Evolutionary conservation across 805 yeast species (phyloP), one percentile per base, ranked within the genome.

Genomic region (Lipomyces sp.): DNA sequence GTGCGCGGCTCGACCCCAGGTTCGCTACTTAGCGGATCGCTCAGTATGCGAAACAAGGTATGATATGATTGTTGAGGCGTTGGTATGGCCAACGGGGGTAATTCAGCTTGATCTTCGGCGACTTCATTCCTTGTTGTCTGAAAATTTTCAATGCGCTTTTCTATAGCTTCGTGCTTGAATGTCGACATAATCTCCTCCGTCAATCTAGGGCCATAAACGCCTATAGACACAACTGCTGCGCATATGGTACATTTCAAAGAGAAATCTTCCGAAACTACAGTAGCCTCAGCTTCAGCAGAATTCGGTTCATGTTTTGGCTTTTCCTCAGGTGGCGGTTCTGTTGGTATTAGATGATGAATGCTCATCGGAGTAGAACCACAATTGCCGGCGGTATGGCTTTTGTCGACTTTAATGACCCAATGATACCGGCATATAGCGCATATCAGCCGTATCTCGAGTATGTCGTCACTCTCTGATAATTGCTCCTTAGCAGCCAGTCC

Each of bases 21-120:
- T 1, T 74, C 76, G 32, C 82, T 75, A 7, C 80, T 75, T 30
- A 91, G 75, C 0, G 96, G 94, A 1, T 92, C 93, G 69, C 81
- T 85, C 57, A 90, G 77, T 7, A 89, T 88, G 67, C 85, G 86
- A 71, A 84, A 81, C 18, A 91, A 73, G 0, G 91, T 88, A 59
- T 80, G 79, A 30, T 89, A 79, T 71, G 96, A 88, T 55, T 83
- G 84, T 0, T 83, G 75, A 2, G 87, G 83, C 2, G 85, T 77
- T 0, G 96, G 93, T 0, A 76, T 68, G 10, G 69, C 56, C 7
- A 65, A 59, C 29, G 48, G 10, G 76, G 78, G 0, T 75, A 69
- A 0, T 79, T 74, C 32, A 76, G 77, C 59, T 74, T 8, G 33
- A 18, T 29, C 33, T 15, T 15, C 33, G 15, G 32, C 10, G 3